These are phyloP conservation scores for Lumnitzera littorea DNA, from an alignment of 345 rosid species.

Conservation along the genomic window DNA sequence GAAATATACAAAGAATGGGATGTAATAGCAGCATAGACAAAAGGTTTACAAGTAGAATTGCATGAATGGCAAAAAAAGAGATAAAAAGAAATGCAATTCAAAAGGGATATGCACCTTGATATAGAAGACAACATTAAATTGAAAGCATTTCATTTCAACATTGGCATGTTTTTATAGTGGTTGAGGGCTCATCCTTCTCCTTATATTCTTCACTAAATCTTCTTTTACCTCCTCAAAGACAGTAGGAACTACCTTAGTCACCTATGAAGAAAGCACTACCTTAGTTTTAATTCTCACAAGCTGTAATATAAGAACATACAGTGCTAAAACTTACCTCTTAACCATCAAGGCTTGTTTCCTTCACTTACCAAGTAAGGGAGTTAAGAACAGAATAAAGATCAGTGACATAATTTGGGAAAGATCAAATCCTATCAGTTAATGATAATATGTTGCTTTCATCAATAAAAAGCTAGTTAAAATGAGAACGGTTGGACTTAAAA, in stretches of 20 bases:
- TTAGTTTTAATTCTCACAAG: background rate
- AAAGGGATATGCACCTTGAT: slow-evolving; percentile 50
- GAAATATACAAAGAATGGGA: too few relatives aligned
- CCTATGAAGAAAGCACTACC: slow-evolving; percentile 32
- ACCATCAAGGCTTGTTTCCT: slow-evolving; percentile 83
- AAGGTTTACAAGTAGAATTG: background rate
- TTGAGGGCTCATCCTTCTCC: slow-evolving; percentile 96
- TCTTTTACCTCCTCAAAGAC: slow-evolving; percentile 85
- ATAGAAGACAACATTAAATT: slow-evolving; percentile 95
- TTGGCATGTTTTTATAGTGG: slow-evolving; percentile 93
- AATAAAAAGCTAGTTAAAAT: too few relatives aligned
- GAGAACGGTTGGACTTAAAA: too few relatives aligned
- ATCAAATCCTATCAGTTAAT: too few relatives aligned
- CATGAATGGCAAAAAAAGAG: background rate
- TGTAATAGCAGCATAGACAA: background rate
- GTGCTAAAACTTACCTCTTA: slow-evolving; percentile 51
- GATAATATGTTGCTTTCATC: too few relatives aligned
- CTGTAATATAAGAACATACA: background rate
- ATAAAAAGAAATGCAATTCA: background rate
- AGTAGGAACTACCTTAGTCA: slow-evolving; percentile 72
- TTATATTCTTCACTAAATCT: slow-evolving; percentile 69
- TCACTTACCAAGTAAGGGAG: slow-evolving; percentile 73
- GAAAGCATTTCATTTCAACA: slow-evolving; percentile 95
- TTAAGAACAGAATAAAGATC: slow-evolving; percentile 85
- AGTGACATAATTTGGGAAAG: slow-evolving; percentile 24